phyloP scores from a whole-genome alignment of 495 filamentous ascomycete genomes.

The Aspergillus carlsbadensis region DNA sequence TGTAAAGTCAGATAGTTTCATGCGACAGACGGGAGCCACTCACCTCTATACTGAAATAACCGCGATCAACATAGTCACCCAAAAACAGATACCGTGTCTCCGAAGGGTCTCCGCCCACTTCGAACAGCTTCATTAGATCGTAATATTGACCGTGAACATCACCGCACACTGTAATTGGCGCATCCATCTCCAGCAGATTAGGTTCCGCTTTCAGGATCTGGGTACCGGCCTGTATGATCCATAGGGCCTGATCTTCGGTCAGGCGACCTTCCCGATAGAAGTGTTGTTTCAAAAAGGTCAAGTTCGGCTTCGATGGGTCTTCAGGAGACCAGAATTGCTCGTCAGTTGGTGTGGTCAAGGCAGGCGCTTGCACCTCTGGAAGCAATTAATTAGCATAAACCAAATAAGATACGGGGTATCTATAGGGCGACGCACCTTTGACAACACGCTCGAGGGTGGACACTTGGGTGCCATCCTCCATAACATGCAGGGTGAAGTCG shows the following conservation, averaged over 20 bases:
- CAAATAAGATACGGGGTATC: neutral
- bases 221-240: slow-evolving; percentile 84
- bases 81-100: slow-evolving; percentile 96
- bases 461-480: slow-evolving; percentile 95
- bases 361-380: slow-evolving; percentile 92
- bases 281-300: slow-evolving; percentile 94
- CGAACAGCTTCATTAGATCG: slow-evolving; percentile 98
- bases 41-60: slow-evolving; percentile 97
- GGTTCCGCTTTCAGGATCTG: slow-evolving; percentile 83
- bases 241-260: slow-evolving; percentile 95
- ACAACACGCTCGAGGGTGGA: slow-evolving; percentile 93
- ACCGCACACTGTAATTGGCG: slow-evolving; percentile 98
- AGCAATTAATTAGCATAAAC: neutral
- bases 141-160: slow-evolving; percentile 99
- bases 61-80: slow-evolving; percentile 96
- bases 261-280: slow-evolving; percentile 96
- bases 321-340: slow-evolving; percentile 76
- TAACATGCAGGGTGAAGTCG: slow-evolving; percentile 94
- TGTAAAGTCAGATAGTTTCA: slow-evolving; percentile 28
- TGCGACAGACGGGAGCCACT: slow-evolving; percentile 10
- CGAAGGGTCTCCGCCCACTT: slow-evolving; percentile 94
- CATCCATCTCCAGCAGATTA: slow-evolving; percentile 98
- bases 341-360: slow-evolving; percentile 83
- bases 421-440: slow-evolving; percentile 68
- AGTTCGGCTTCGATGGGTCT: slow-evolving; percentile 83